Evolutionary conservation across 2,329 filamentous ascomycete genomes (phyloP), one percentile per base, ranked within the genome.

Genomic region (Xylaria multiplex): DNA sequence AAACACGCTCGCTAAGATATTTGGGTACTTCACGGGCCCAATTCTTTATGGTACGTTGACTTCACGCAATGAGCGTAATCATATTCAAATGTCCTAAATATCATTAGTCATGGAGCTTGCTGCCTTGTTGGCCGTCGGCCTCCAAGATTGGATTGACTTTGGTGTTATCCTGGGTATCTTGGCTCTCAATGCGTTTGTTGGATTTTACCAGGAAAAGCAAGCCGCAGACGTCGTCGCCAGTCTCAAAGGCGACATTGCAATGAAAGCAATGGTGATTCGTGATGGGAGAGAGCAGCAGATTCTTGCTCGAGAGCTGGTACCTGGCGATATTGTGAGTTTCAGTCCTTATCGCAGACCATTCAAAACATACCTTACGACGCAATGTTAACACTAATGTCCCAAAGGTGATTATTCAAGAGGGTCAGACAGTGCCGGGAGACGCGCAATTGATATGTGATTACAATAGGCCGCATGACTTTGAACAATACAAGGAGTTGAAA

Each of bases 131-230:
- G 90, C 90, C 73, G 88, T 88, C 76, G 90, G 90, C 86, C 88
- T 93, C 70, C 85, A 86, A 77, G 89, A 91, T 80, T 93, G 90
- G 90, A 85, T 92, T 70, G 90, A 93, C 82, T 86, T 92, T 72
- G 90, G 90, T 85, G 89, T 93, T 78, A 93, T 93, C 78, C 87
- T 90, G 74, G 90, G 86, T 83, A 93, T 93, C 79, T 82, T 93
- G 62, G 73, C 90, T 76, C 88, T 93, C 69, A 93, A 93, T 82
- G 90, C 90, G 71, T 81, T 89, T 70, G 90, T 92, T 78, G 90
- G 90, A 83, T 93, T 90, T 87, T 92, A 93, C 79, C 90, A 92
- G 79, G 90, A 93, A 81, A 93, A 93, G 83, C 90, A 92, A 80
- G 90, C 90, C 73, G 90, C 90, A 71, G 90, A 93, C 80, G 90